phyloP scores from a whole-genome alignment of 768 basidiomycete genomes.

The Lanmaoa rubissima region DNA sequence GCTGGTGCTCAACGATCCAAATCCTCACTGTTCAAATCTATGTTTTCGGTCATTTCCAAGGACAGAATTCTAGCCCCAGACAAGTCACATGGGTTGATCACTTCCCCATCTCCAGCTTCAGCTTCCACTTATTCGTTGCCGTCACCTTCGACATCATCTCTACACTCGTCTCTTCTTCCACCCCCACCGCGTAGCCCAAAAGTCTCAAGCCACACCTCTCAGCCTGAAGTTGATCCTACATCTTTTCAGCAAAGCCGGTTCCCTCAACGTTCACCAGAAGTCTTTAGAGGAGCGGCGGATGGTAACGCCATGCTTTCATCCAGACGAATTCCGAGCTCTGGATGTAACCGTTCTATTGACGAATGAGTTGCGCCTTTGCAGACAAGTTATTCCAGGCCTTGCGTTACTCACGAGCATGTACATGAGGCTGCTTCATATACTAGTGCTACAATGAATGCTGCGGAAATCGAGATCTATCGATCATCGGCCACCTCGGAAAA shows the following conservation, averaged over 20 bases:
- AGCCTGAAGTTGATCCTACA: slow-evolving; percentile 33
- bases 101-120: slow-evolving; percentile 46
- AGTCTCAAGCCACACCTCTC: slow-evolving; percentile 20
- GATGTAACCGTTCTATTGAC: slow-evolving; percentile 4
- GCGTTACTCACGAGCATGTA: slow-evolving; percentile 3
- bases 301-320: slow-evolving; percentile 24
- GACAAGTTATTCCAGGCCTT: background rate
- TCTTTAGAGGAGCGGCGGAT: slow-evolving; percentile 3
- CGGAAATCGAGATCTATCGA: background rate
- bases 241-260: slow-evolving; percentile 37
- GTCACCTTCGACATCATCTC: slow-evolving; percentile 28
- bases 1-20: slow-evolving; percentile 42
- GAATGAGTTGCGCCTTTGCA: slow-evolving; percentile 8
- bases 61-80: slow-evolving; percentile 46
- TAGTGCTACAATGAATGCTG: background rate
- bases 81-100: slow-evolving; percentile 67
- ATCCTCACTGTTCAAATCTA: slow-evolving; percentile 66
- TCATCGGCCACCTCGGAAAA: background rate
- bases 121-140: slow-evolving; percentile 20
- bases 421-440: background rate
- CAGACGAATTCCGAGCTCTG: slow-evolving; percentile 15
- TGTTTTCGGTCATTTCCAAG: slow-evolving; percentile 45
- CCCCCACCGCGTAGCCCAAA: slow-evolving; percentile 29
- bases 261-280: slow-evolving; percentile 35
- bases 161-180: slow-evolving; percentile 21